phyloP scores from a whole-genome alignment of 768 basidiomycete species.

The Xerocomellus dryophilus region DNA sequence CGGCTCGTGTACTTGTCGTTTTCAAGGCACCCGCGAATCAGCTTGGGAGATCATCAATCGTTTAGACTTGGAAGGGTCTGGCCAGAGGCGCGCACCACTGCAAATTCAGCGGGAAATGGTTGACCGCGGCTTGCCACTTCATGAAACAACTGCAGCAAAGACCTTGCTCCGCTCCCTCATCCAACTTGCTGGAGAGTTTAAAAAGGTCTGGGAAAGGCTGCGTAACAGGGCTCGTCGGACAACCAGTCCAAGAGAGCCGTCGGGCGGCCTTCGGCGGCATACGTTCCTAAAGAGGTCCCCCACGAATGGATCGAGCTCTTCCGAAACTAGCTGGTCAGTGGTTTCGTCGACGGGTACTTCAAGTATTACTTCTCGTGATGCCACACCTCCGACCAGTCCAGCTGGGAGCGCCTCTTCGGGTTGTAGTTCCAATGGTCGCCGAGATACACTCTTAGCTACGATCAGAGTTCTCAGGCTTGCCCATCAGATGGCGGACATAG shows the following conservation, averaged over 20 bases:
- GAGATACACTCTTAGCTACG: neutral
- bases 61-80: neutral
- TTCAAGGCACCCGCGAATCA: conserved; percentile 4
- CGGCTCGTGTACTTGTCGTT: conserved; percentile 15
- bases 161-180: conserved; percentile 11
- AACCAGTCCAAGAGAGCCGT: neutral
- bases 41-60: conserved; percentile 12
- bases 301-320: neutral
- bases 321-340: neutral
- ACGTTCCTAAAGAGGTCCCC: neutral
- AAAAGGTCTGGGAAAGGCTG: conserved; percentile 5
- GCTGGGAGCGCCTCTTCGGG: neutral
- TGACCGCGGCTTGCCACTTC: conserved; percentile 2
- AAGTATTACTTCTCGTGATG: neutral
- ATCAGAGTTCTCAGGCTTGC: conserved; percentile 7
- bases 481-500: conserved; percentile 9
- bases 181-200: conserved; percentile 1
- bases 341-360: neutral
- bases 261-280: too few relatives aligned
- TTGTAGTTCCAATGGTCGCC: neutral
- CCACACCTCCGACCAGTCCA: neutral
- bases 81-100: neutral
- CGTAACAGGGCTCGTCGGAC: neutral
- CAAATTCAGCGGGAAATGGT: conserved; percentile 21
- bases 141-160: conserved; percentile 16